Evolutionary conservation across 129 eudicot genomes (phyloP), one percentile per base, ranked within the genome.

Genomic region (Tanacetum coccineum): DNA sequence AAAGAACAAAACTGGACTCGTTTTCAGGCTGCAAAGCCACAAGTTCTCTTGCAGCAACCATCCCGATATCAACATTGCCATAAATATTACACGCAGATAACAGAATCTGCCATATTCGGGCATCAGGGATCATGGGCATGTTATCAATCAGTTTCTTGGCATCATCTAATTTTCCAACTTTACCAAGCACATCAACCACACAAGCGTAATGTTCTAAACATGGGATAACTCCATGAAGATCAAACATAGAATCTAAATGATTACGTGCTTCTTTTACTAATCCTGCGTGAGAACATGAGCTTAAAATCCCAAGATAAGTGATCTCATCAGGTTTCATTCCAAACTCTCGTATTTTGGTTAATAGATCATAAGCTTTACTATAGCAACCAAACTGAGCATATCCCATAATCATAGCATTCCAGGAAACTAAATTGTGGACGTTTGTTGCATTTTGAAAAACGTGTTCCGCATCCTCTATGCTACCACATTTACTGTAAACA

Each of bases 361-460:
- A 77, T 44, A 80, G 36, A 42, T 48, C 50, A 21, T 58, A 46
- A 42, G 79, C 85, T 77, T 80, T 64, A 13, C 52, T 14, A 45
- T 74, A 72, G 45, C 76, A 62, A 54, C 85, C 85, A 52, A 63
- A 75, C 52, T 83, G 88, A 66, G 83, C 81, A 57, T 70, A 80
- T 55, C 85, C 88, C 80, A 73, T 77, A 39, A 83, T 70, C 81
- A 83, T 65, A 0, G 88, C 88, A 44, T 83, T 83, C 85, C 85
- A 83, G 4, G 85, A 81, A 20, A 79, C 82, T 78, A 80, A 59
- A 70, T 73, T 83, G 47, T 62, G 14, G 63, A 9, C 30, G 17
- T n/a, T 54, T 15, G 20, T 36, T 60, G 44, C 50, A 47, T 66
- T 42, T 62, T 25, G 18, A 49, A 79, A 76, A 21, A 74, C 77